Base-by-base conservation (phyloP, 2,329 filamentous ascomycete species). In the Aurifilum marmelostoma region DNA sequence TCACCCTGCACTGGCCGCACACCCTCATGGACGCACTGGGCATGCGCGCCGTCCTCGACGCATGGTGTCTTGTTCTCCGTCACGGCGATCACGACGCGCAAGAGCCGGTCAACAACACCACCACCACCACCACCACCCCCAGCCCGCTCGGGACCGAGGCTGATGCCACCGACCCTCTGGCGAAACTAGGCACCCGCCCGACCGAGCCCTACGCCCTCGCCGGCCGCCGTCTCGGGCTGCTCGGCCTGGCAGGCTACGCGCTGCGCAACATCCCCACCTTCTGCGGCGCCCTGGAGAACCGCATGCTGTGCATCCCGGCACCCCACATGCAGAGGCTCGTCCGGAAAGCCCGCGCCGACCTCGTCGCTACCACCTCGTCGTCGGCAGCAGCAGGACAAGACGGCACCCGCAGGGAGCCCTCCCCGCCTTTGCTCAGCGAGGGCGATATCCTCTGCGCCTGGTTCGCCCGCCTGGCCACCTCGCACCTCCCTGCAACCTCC, bases 1-100 rank as follows among this genome's bases (percentile, higher is more conserved):
- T 85, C 1, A 76, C 76, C 0, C 56, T 84, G 0, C 74, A 76
- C 52, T 83, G 77, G 75, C 75, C 78, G 2, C 83, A 85, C 62
- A 77, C 78, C 0, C 69, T 82, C 0, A 76, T 79, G 59, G 83
- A 84, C 71, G 80, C 77, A 1, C 76, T 82, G 69, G 82, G 79
- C 1, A 74, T 76, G 56, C 70, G 75, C 16, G 77, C 75, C 0
- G 72, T 84, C 7, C 67, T 83, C 0, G 71, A 78, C 3, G 78
- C 75, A 16, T 84, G 82, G 83, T 76, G 74, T 0, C 68, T 78
- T 1, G 76, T 81, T 5, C 69, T 84, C 5, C 70, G 75, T 12
- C 41, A 43, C 12, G 79, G 78, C 3, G 72, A 74, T 12, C 78
- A 77, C 11, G 72, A 34, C 8, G n/a, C n/a, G n/a, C 34, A 34